Evolutionary conservation across 495 filamentous ascomycete genomes (phyloP).

Genomic region (Pyronema omphalodes): DNA sequence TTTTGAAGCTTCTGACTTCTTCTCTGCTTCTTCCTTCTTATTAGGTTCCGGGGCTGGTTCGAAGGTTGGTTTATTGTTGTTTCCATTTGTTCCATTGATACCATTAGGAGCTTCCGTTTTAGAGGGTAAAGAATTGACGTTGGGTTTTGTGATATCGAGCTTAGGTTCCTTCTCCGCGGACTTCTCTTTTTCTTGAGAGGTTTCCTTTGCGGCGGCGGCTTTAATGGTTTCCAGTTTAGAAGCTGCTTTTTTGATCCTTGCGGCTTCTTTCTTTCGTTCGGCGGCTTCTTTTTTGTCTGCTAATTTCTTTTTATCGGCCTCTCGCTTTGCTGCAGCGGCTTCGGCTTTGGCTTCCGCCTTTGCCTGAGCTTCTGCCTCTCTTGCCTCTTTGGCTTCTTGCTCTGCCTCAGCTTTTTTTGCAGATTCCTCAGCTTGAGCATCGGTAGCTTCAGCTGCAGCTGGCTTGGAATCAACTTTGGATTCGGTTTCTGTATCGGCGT

Average conservation of each 20-base stretch:
- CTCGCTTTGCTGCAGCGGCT: conserved; percentile 4
- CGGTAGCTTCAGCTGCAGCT: not conserved
- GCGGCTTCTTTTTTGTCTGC: conserved; percentile 12
- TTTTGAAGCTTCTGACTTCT: not conserved
- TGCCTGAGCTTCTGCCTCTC: not conserved
- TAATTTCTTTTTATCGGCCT: conserved; percentile 13
- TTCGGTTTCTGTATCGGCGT: not conserved
- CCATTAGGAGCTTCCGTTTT: no score
- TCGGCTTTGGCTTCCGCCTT: not conserved
- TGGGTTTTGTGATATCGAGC: no score
- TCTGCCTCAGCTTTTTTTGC: not conserved
- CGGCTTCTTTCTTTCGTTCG: conserved; percentile 11
- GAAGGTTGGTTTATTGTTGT: no score
- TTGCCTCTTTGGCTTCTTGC: not conserved
- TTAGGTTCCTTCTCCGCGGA: no score
- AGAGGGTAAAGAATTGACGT: no score
- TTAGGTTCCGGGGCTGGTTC: no score
- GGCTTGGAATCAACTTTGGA: not conserved
- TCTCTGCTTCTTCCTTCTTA: no score
- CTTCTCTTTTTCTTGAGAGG: no score
- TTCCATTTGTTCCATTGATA: no score
- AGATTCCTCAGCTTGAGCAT: not conserved
- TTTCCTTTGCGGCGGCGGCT: conserved; percentile 28
- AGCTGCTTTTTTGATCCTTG: conserved; percentile 31
- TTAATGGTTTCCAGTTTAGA: conserved; percentile 30